Evolutionary conservation across 306 rosid genomes (phyloP).

Genomic region (Lathyrus oleraceus): DNA sequence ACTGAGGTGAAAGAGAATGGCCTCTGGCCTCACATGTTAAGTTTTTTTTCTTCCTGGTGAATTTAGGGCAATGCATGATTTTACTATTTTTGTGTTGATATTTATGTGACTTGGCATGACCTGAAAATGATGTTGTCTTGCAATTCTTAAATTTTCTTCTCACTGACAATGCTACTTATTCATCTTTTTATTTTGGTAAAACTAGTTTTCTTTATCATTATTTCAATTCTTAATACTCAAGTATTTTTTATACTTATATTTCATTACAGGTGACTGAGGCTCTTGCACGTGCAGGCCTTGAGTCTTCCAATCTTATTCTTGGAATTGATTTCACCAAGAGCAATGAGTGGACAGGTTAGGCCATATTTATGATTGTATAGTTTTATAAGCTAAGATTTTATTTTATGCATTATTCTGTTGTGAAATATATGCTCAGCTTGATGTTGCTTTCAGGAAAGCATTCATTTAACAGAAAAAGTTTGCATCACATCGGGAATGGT

Average conservation of each 20-base stretch:
- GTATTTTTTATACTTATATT: slow-evolving; percentile 16
- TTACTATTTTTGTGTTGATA: slow-evolving; percentile 11
- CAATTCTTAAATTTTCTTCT: slow-evolving; percentile 13
- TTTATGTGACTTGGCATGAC: slow-evolving; percentile 7
- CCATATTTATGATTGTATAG: neutral
- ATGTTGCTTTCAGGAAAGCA: slow-evolving; percentile 54
- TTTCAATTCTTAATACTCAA: slow-evolving; percentile 9
- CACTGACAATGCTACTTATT: slow-evolving; percentile 25
- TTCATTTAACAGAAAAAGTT: slow-evolving; percentile 68
- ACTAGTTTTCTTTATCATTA: neutral
- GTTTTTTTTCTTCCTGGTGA: neutral
- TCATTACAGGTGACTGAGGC: slow-evolving; percentile 82
- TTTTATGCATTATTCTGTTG: slow-evolving; percentile 15
- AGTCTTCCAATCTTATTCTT: slow-evolving; percentile 92
- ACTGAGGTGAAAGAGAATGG: slow-evolving; percentile 15
- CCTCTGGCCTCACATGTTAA: neutral
- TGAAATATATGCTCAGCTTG: slow-evolving; percentile 46
- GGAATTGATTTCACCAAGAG: slow-evolving; percentile 96
- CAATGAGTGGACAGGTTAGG: slow-evolving; percentile 97
- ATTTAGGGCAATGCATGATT: slow-evolving; percentile 1
- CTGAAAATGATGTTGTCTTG: slow-evolving; percentile 18
- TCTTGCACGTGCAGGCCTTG: slow-evolving; percentile 91
- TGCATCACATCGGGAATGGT: slow-evolving; percentile 77
- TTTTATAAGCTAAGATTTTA: slow-evolving; percentile 10
- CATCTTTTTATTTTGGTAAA: slow-evolving; percentile 12